A percentile compares a stretch with the other conserved stretches of the same genome.
These are phyloP conservation scores for Adansonia madagascariensis DNA, from an alignment of 441 rosid species.

Conservation along the genomic window DNA sequence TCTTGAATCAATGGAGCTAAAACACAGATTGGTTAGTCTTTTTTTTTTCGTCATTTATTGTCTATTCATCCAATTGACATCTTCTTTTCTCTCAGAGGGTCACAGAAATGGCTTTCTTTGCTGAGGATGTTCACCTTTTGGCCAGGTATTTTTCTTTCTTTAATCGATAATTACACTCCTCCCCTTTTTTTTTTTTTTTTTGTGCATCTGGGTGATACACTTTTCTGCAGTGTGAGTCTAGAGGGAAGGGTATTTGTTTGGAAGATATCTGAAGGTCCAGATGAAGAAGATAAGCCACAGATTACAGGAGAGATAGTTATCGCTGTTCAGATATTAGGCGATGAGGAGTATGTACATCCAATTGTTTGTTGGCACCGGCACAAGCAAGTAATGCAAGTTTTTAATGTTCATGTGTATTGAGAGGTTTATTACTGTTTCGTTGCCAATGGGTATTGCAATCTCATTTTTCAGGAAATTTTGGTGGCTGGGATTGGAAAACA, in stretches of 20 bases:
- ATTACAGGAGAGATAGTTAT: slow-evolving; percentile 64
- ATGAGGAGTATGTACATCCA: slow-evolving; percentile 69
- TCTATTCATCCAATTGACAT: slow-evolving; percentile 15
- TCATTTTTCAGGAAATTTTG: slow-evolving; percentile 68
- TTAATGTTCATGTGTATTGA: background rate
- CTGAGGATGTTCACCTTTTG: slow-evolving; percentile 88
- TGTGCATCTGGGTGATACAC: slow-evolving; percentile 23
- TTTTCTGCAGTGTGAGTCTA: slow-evolving; percentile 61
- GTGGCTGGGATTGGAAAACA: slow-evolving; percentile 75
- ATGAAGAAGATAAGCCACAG: slow-evolving; percentile 79
- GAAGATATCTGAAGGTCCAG: slow-evolving; percentile 71
- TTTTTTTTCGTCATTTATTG: background rate
- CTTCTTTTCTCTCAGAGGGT: slow-evolving; percentile 59
- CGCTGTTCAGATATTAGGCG: slow-evolving; percentile 72
- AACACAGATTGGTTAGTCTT: background rate
- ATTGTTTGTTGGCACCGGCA: slow-evolving; percentile 93
- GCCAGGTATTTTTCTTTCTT: slow-evolving; percentile 66
- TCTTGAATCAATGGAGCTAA: background rate
- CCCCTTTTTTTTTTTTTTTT: background rate
- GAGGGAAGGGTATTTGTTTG: slow-evolving; percentile 74
- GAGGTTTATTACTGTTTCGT: slow-evolving; percentile 1
- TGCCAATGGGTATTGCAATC: slow-evolving; percentile 7
- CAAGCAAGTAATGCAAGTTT: slow-evolving; percentile 67
- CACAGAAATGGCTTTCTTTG: slow-evolving; percentile 91
- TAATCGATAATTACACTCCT: slow-evolving; percentile 4